A percentile compares a stretch with the other conserved stretches of the same genome.
phyloP scores from a whole-genome alignment of 192 early-diverging fungal genomes.

The Umbelopsis sp. region DNA sequence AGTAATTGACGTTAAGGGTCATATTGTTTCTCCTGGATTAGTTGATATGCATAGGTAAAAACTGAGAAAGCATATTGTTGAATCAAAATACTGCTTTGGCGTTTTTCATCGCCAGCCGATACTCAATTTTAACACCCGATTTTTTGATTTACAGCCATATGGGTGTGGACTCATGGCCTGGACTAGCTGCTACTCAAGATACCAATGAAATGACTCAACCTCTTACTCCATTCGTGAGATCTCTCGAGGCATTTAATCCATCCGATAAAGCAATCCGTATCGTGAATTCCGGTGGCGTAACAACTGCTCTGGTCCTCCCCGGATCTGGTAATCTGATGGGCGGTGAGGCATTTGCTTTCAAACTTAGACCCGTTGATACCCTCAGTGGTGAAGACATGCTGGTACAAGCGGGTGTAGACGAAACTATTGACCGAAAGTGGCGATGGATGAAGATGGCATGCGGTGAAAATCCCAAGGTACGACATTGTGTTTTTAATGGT shows the following conservation, averaged over 20 bases:
- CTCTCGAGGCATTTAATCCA: constrained; percentile 72
- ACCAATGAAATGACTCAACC: constrained; percentile 68
- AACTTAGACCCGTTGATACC: constrained; percentile 53
- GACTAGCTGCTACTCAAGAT: constrained; percentile 52
- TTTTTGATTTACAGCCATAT: constrained; percentile 49
- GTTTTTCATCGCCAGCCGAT: too few species aligned
- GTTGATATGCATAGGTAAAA: constrained; percentile 51
- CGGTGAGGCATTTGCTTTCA: constrained; percentile 72
- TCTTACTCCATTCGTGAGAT: constrained; percentile 62
- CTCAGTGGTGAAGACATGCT: constrained; percentile 69
- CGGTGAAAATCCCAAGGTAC: constrained; percentile 75
- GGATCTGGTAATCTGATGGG: constrained; percentile 78
- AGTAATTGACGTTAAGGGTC: constrained; percentile 53
- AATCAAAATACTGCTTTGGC: too few species aligned
- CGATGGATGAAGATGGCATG: constrained; percentile 85
- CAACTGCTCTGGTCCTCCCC: constrained; percentile 72
- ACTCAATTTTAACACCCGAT: too few species aligned
- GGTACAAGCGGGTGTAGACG: constrained; percentile 49
- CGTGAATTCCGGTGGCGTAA: constrained; percentile 72
- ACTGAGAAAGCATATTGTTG: too few species aligned
- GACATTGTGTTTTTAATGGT: neutral
- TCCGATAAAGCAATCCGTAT: constrained; percentile 58
- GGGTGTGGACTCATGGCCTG: constrained; percentile 69
- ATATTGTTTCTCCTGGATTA: constrained; percentile 58
- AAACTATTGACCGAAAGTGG: constrained; percentile 48